phyloP scores from a whole-genome alignment of 768 basidiomycete species.

The Calocera cornea region DNA sequence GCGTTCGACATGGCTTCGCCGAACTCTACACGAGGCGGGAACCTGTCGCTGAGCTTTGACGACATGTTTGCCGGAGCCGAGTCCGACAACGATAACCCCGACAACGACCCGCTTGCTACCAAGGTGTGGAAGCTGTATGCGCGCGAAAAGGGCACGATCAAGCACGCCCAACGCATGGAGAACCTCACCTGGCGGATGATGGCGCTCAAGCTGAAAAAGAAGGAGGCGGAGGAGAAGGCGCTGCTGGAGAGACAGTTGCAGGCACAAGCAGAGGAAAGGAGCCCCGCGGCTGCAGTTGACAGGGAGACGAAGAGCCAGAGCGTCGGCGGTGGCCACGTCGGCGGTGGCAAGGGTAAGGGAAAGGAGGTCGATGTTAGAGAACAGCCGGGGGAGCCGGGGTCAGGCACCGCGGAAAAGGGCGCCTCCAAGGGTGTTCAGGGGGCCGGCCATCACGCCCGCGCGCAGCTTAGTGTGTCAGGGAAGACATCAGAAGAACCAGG shows the following conservation, averaged over 20 bases:
- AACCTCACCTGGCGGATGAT: conserved; percentile 98
- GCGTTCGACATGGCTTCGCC: background rate
- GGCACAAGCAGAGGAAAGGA: conserved; percentile 21
- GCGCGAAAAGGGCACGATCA: conserved; percentile 73
- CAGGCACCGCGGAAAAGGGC: background rate
- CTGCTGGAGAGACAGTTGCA: conserved; percentile 6
- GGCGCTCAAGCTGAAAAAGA: conserved; percentile 85
- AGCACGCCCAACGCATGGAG: conserved; percentile 92
- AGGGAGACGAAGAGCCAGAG: conserved; percentile 11
- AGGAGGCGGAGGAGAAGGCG: conserved; percentile 52
- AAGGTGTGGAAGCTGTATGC: conserved; percentile 98
- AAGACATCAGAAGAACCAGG: conserved; percentile 1
- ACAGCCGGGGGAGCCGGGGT: background rate
- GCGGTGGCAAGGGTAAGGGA: background rate
- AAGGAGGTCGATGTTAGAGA: background rate
- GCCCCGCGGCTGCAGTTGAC: conserved; percentile 7
- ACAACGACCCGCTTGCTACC: conserved; percentile 81
- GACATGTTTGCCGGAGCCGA: background rate
- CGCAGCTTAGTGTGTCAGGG: background rate
- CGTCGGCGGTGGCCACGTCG: background rate
- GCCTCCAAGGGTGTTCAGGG: background rate
- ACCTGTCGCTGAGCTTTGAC: background rate
- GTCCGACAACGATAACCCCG: conserved; percentile 4
- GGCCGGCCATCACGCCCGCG: background rate
- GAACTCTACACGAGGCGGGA: background rate